Base-by-base conservation (phyloP, 2,329 filamentous ascomycete species). In the Cladosporium colombiae region DNA sequence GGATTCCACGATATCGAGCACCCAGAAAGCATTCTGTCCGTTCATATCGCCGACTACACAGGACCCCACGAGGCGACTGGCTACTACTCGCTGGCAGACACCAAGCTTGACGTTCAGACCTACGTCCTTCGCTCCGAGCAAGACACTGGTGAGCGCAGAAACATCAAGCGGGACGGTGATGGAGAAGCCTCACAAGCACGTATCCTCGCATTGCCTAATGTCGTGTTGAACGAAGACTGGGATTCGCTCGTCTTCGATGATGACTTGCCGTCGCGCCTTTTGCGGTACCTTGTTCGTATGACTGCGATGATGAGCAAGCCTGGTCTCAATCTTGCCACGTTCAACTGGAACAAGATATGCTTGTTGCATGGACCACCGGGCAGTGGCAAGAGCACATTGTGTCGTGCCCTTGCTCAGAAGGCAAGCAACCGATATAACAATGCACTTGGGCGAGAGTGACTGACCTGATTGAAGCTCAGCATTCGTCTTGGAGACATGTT, bases 331-430 rank as follows among this genome's bases (percentile, higher is more conserved):
- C 72, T 74, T 29, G 74, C 74, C 64, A 74, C 76, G 1, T 77
- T 81, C 67, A 79, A 78, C 65, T 83, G 81, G 80, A 82, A 82
- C 65, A 76, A 79, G 23, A 71, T 83, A 11, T 71, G 80, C 6
- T 71, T 82, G 7, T 72, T 82, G 7, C 74, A 81, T 63, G 81
- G 81, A 0, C 78, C 80, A 8, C 78, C 81, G 2, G 81, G 81
- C 1, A 77, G 74, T 21, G 80, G 80, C 2, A 82, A 81, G 69
- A 80, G 78, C 23, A 79, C 77, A 1, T 72, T 82, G 2, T 81
- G 79, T 64, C 78, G 81, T 27, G 81, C 78, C 2, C 72, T 84
- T 77, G 76, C 87, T 78, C 82, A 84, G 65, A 83, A 82, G 69
- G 74, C 84, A 2, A 77, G 79, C 21, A 7, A 52, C 10, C 14